Evolutionary conservation across 306 rosid genomes (phyloP).

Genomic region (Betula pendula): DNA sequence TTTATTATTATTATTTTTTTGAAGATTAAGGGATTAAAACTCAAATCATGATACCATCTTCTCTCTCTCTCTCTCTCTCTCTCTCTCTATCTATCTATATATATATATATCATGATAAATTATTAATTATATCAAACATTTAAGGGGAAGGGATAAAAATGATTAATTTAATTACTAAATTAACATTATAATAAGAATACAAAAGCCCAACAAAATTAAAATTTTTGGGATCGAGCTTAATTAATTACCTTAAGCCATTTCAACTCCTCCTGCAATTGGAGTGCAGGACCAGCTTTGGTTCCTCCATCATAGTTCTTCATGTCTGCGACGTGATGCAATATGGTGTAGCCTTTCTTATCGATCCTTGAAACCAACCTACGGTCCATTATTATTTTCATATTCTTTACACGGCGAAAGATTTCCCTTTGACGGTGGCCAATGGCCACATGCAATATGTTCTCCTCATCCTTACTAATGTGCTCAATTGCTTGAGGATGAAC

Average conservation of each 20-base stretch:
- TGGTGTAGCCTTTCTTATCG: neutral
- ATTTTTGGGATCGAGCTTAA: no score
- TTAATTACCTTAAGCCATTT: slow-evolving; percentile 4
- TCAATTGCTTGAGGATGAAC: slow-evolving; percentile 19
- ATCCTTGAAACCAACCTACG: neutral
- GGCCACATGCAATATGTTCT: slow-evolving; percentile 33
- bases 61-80: no score
- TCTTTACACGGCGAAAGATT: slow-evolving; percentile 1
- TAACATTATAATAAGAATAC: no score
- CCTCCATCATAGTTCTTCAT: neutral
- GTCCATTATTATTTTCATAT: neutral
- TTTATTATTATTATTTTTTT: no score
- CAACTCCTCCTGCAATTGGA: neutral
- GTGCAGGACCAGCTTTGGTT: neutral
- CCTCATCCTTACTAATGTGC: neutral
- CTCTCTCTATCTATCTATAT: no score
- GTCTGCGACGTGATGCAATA: slow-evolving; percentile 14
- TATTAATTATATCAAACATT: no score
- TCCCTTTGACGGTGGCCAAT: slow-evolving; percentile 29
- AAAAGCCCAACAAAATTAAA: no score
- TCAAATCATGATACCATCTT: no score
- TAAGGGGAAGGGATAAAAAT: no score
- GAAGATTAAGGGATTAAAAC: no score
- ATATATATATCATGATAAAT: no score
- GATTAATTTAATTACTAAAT: no score